Evolutionary conservation across 371 early-diverging fungal genomes (phyloP).

Genomic region (Haplosporangium sp.): DNA sequence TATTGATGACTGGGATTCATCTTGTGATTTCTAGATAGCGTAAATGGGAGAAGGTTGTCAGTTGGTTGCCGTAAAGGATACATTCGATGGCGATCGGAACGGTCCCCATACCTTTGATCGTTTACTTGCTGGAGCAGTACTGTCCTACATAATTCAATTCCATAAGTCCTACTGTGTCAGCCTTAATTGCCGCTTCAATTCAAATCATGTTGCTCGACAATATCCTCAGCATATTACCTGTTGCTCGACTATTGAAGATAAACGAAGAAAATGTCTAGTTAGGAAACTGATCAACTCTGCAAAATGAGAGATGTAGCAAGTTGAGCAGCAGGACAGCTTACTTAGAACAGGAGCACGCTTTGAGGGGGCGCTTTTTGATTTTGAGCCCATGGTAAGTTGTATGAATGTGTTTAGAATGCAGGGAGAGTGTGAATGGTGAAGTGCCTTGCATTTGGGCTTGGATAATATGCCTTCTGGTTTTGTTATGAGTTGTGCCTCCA

Average conservation of each 20-base stretch:
- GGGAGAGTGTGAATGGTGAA: not conserved
- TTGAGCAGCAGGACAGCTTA: constrained; percentile 6
- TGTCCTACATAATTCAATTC: constrained; percentile 20
- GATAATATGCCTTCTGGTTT: not conserved
- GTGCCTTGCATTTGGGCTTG: not conserved
- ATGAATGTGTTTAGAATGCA: not conserved
- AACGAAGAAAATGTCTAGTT: not conserved
- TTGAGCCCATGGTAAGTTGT: constrained; percentile 38
- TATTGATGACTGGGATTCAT: constrained; percentile 37
- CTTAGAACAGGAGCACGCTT: constrained; percentile 31
- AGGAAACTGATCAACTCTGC: not conserved
- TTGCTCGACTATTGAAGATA: constrained; percentile 13
- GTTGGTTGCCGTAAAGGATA: not conserved
- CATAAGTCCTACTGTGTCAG: not conserved
- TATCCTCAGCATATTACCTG: constrained; percentile 14
- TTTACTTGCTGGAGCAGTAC: constrained; percentile 24
- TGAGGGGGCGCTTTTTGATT: constrained; percentile 23
- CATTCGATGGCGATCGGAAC: too few species aligned
- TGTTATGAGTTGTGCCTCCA: not conserved
- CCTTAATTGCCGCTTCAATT: not conserved
- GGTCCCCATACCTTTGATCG: constrained; percentile 32
- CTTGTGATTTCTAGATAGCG: constrained; percentile 18
- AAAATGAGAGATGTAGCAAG: not conserved
- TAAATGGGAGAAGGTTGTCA: not conserved
- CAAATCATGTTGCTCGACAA: not conserved